Evolutionary conservation across 768 basidiomycete genomes (phyloP).

Genomic region (Jaapia argillacea): DNA sequence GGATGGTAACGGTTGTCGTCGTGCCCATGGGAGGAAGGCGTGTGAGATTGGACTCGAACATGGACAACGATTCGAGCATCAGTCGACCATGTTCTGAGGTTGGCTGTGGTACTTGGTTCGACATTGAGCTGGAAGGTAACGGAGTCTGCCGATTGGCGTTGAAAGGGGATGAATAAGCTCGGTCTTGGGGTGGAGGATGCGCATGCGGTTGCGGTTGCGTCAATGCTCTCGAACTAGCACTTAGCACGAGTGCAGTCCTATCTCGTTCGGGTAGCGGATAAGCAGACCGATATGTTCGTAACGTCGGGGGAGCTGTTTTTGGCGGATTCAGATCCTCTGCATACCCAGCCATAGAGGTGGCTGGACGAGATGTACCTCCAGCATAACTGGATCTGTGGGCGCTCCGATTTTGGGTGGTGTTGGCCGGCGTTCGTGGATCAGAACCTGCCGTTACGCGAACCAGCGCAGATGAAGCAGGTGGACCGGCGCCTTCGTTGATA

Average conservation of each 20-base stretch:
- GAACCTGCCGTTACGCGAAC: no score
- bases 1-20: conserved; percentile 27
- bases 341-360: conserved; percentile 25
- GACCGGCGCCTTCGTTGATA: conserved; percentile 9
- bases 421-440: conserved; percentile 14
- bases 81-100: conserved; percentile 53
- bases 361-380: conserved; percentile 10
- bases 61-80: conserved; percentile 55
- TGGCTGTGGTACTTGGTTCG: neutral
- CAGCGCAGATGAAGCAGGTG: conserved; percentile 1
- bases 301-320: conserved; percentile 26
- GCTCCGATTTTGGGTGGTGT: no score
- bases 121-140: conserved; percentile 5
- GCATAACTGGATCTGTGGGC: no score
- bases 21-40: conserved; percentile 39
- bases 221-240: no score
- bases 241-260: no score
- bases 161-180: neutral
- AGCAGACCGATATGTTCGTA: conserved; percentile 32
- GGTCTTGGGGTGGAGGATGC: neutral
- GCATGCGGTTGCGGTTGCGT: no score
- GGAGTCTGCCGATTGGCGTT: neutral
- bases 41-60: conserved; percentile 60
- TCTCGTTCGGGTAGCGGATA: conserved; percentile 21
- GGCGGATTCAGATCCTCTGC: conserved; percentile 19